A percentile compares a stretch with the other conserved stretches of the same genome.
Evolutionary conservation across 2,329 filamentous ascomycete species (phyloP).

Genomic region (Fusarium subtropicale): DNA sequence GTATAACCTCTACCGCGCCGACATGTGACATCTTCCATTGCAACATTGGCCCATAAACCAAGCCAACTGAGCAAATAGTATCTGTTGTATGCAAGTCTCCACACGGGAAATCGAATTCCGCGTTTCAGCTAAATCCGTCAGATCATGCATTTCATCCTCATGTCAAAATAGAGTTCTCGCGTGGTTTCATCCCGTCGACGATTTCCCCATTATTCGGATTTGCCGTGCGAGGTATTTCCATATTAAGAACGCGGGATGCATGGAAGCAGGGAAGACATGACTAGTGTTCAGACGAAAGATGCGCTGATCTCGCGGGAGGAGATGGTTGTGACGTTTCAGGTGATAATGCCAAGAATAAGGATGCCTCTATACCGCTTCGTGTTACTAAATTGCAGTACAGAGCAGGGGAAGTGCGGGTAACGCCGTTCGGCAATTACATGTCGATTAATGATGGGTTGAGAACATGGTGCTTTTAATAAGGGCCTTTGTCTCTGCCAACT

Average conservation of each 20-base stretch:
- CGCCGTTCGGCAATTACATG: not conserved
- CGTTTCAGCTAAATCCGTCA: constrained; percentile 4
- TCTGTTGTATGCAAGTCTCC: not conserved
- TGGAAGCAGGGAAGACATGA: not conserved
- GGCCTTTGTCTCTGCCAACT: not conserved
- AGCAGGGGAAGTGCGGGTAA: constrained; percentile 1
- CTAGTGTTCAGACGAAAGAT: not conserved
- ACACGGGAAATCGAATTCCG: constrained; percentile 12
- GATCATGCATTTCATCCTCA: not conserved
- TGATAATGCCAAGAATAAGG: not conserved
- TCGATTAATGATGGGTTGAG: not conserved
- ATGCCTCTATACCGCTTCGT: not conserved
- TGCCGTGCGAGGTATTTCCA: not conserved
- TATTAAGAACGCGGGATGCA: not conserved
- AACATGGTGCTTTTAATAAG: not conserved
- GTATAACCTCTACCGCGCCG: not conserved
- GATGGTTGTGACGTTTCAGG: constrained; percentile 20
- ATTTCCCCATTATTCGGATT: not conserved
- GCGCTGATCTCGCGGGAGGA: not conserved
- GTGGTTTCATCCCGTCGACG: constrained; percentile 10
- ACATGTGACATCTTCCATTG: not conserved
- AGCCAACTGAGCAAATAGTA: not conserved
- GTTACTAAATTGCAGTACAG: not conserved
- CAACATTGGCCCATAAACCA: not conserved
- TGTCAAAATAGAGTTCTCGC: constrained; percentile 17